These are phyloP conservation scores for Amanita inopinata DNA, from an alignment of 768 basidiomycete genomes.

Conservation along the genomic window DNA sequence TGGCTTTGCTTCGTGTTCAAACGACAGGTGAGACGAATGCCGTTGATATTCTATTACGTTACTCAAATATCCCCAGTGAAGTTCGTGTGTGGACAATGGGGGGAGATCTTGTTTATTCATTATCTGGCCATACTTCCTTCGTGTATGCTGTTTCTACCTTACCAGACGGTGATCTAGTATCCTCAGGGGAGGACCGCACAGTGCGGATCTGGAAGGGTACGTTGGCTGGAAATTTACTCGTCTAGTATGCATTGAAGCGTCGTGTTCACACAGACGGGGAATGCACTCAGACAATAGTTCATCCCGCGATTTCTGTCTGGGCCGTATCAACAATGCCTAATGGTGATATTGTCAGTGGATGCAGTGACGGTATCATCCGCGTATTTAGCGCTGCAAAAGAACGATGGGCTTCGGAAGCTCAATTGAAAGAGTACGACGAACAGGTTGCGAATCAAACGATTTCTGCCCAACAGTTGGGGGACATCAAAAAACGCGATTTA, in stretches of 20 bases:
- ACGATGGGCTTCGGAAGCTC: conserved; percentile 60
- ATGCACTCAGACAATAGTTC: conserved; percentile 79
- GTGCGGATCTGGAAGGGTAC: conserved; percentile 85
- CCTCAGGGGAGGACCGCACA: conserved; percentile 91
- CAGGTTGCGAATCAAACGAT: conserved; percentile 71
- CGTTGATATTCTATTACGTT: neutral
- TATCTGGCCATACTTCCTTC: conserved; percentile 96
- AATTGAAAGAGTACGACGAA: conserved; percentile 63
- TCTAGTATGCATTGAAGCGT: neutral
- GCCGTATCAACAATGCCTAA: conserved; percentile 80
- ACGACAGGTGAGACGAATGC: conserved; percentile 61
- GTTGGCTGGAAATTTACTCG: conserved; percentile 14
- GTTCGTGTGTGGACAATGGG: conserved; percentile 88
- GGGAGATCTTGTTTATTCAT: conserved; percentile 62
- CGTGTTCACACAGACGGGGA: conserved; percentile 55
- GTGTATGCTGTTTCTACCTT: conserved; percentile 85
- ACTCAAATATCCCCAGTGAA: conserved; percentile 40
- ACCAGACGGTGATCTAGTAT: conserved; percentile 74
- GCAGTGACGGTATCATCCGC: conserved; percentile 81
- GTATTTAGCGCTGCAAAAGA: conserved; percentile 72
- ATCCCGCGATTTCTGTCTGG: conserved; percentile 98
- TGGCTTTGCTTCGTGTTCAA: conserved; percentile 92
- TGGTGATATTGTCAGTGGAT: conserved; percentile 86
- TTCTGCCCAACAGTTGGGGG: conserved; percentile 81
- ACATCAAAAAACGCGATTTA: conserved; percentile 86